These are phyloP conservation scores for Wallacemonas sp. DNA, from an alignment of 208 protist species.

Conservation along the genomic window DNA sequence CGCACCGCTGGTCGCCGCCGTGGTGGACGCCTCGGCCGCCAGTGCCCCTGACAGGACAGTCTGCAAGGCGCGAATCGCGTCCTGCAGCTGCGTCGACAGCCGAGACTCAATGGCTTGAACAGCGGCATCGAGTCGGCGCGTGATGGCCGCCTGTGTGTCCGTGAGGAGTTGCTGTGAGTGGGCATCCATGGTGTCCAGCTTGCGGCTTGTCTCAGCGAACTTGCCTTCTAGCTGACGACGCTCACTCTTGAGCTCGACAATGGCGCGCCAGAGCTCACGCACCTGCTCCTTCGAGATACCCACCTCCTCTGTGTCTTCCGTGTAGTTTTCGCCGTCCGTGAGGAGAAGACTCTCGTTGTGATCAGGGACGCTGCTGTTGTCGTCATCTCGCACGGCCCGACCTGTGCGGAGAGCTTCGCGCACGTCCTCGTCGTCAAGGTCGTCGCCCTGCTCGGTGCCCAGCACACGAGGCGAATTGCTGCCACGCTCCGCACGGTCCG, in stretches of 20 bases:
- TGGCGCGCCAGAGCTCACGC: slow-evolving; percentile 32
- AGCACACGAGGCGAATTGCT: background rate
- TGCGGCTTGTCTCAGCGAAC: slow-evolving; percentile 24
- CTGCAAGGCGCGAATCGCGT: background rate
- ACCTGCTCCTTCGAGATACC: slow-evolving; percentile 11
- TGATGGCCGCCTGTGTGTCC: background rate
- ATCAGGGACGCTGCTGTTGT: slow-evolving; percentile 42
- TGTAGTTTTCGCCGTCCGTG: slow-evolving; percentile 5
- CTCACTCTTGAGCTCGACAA: slow-evolving; percentile 36
- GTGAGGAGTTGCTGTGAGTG: background rate
- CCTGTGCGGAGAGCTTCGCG: slow-evolving; percentile 16
- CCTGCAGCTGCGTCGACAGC: slow-evolving; percentile 4
- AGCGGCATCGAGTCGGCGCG: background rate
- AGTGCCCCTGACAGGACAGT: background rate
- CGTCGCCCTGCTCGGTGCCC: background rate
- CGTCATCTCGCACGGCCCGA: slow-evolving; percentile 29
- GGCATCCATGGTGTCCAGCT: slow-evolving; percentile 11
- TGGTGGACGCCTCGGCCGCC: too few species aligned
- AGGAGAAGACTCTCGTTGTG: slow-evolving; percentile 8
- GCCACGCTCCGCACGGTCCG: background rate
- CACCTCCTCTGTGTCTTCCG: background rate
- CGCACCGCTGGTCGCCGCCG: background rate
- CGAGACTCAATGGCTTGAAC: background rate
- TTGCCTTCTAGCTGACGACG: slow-evolving; percentile 21
- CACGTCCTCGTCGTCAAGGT: slow-evolving; percentile 17